These are phyloP conservation scores for Ilex aquifolium DNA, from an alignment of 257 asterid species.

Conservation along the genomic window DNA sequence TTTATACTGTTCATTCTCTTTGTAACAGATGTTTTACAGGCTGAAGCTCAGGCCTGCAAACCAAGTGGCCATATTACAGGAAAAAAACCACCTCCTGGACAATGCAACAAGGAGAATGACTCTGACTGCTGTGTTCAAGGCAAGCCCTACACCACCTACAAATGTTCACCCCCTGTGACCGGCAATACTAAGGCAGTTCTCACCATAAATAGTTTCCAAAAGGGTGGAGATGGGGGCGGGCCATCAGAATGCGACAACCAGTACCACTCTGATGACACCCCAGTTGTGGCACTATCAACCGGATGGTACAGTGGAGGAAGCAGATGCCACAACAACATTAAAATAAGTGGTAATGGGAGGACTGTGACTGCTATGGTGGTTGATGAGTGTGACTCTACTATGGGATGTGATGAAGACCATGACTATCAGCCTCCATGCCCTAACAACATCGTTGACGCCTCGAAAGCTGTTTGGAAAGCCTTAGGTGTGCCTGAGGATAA, in stretches of 20 bases:
- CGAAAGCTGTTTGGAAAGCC: no score
- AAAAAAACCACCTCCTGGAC: slow-evolving; percentile 16
- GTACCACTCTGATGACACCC: slow-evolving; percentile 32
- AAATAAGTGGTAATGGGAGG: no score
- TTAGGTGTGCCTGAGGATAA: no score
- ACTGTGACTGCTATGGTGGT: no score
- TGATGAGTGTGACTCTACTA: no score
- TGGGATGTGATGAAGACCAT: no score
- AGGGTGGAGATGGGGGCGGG: slow-evolving; percentile 36
- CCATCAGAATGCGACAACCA: slow-evolving; percentile 35
- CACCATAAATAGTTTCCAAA: slow-evolving; percentile 29
- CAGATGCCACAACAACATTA: no score
- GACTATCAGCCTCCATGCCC: no score
- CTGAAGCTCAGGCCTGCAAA: slow-evolving; percentile 16
- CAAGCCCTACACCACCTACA: slow-evolving; percentile 25
- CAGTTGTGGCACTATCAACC: slow-evolving; percentile 36
- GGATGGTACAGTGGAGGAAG: slow-evolving; percentile 34
- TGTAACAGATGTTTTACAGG: slow-evolving; percentile 3
- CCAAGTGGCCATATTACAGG: slow-evolving; percentile 33
- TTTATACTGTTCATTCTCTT: slow-evolving; percentile 10
- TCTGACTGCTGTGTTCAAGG: slow-evolving; percentile 31
- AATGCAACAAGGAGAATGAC: slow-evolving; percentile 26
- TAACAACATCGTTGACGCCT: no score
- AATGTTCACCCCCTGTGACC: slow-evolving; percentile 34
- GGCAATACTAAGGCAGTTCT: slow-evolving; percentile 28